Conservation (phyloP, 805 yeast species). For the Wickerhamomyces mucosus region DNA sequence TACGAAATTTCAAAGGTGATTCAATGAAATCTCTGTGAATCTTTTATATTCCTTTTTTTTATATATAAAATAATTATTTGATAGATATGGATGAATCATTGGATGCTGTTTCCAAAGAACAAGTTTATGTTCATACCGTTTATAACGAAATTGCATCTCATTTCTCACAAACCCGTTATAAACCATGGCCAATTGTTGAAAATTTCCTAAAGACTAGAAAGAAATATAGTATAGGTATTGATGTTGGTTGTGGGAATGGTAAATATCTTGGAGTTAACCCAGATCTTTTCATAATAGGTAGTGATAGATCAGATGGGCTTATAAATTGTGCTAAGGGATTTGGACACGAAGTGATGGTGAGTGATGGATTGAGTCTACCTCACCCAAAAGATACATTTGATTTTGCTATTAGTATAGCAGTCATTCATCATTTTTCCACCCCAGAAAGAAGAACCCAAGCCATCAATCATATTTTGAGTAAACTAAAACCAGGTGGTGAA, state of each 20-base stretch:
- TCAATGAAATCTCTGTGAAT: no score
- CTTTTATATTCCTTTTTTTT: no score
- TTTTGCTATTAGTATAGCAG: slow-evolving; percentile 93
- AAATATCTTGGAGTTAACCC: slow-evolving; percentile 73
- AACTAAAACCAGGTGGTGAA: slow-evolving; percentile 49
- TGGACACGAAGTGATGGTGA: slow-evolving; percentile 50
- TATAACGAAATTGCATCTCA: slow-evolving; percentile 90
- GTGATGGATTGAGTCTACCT: slow-evolving; percentile 71
- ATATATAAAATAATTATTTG: no score
- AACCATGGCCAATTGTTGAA: slow-evolving; percentile 96
- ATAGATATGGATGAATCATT: slow-evolving; percentile 19
- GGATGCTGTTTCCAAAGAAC: slow-evolving; percentile 55
- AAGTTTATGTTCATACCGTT: slow-evolving; percentile 78
- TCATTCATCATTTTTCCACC: slow-evolving; percentile 91
- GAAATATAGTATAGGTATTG: slow-evolving; percentile 66
- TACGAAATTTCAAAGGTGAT: no score
- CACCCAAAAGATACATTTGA: slow-evolving; percentile 41
- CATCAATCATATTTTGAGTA: slow-evolving; percentile 54
- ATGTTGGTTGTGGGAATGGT: slow-evolving; percentile 97
- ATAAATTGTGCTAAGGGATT: slow-evolving; percentile 49
- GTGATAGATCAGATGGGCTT: slow-evolving; percentile 63
- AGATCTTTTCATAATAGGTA: slow-evolving; percentile 61
- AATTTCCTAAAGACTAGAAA: slow-evolving; percentile 42
- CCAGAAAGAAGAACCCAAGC: slow-evolving; percentile 71
- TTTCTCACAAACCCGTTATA: slow-evolving; percentile 88